These are phyloP conservation scores for Malus sylvestris DNA, from an alignment of 306 rosid species.

Conservation along the genomic window DNA sequence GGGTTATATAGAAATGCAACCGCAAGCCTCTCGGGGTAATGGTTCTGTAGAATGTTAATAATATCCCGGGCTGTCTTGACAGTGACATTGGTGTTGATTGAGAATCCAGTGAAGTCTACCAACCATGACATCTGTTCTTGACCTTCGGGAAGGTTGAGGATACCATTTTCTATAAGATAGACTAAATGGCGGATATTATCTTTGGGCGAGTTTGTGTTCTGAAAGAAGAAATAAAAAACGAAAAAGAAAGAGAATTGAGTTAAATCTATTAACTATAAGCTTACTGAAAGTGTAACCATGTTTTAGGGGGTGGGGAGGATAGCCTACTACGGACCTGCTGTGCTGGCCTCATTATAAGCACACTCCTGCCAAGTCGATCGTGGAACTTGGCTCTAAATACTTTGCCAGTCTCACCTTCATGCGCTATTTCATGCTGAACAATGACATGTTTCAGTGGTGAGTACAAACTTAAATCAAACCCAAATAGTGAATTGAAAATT, in stretches of 20 bases:
- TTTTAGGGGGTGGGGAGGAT: background rate
- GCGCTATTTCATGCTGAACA: constrained; percentile 70
- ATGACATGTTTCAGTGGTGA: background rate
- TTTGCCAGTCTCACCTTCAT: constrained; percentile 93
- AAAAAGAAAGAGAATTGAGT: background rate
- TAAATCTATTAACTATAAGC: background rate
- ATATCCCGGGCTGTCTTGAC: constrained; percentile 70
- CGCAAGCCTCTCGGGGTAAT: constrained; percentile 93
- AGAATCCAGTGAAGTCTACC: constrained; percentile 74
- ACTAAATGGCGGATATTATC: constrained; percentile 61
- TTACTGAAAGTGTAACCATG: background rate
- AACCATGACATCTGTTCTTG: constrained; percentile 95
- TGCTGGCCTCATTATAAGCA: constrained; percentile 87
- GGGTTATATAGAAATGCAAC: constrained; percentile 68
- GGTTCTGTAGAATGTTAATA: constrained; percentile 67
- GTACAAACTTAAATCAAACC: background rate
- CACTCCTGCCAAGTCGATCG: constrained; percentile 73
- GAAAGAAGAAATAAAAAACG: background rate
- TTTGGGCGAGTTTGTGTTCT: constrained; percentile 66
- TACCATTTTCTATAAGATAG: constrained; percentile 73
- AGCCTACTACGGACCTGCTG: constrained; percentile 41
- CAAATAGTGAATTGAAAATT: background rate
- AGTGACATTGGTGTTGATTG: constrained; percentile 41
- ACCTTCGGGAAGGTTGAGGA: constrained; percentile 73
- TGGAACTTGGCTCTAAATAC: constrained; percentile 67